phyloP scores from a whole-genome alignment of 192 early-diverging fungal genomes.

The Pilaira anomala region DNA sequence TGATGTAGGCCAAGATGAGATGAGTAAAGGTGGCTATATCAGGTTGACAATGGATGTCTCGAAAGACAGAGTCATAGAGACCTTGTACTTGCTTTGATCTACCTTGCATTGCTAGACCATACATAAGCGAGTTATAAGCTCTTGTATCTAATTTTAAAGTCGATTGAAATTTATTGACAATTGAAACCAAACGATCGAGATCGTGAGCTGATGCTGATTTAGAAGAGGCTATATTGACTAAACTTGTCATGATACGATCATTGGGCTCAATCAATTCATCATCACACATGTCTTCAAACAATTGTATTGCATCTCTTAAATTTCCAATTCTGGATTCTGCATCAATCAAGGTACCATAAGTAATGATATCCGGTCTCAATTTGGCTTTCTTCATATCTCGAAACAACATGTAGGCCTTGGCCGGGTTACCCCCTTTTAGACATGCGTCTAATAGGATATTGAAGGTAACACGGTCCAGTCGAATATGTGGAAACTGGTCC shows the following conservation, averaged over 20 bases:
- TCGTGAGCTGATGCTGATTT: slow-evolving; percentile 1
- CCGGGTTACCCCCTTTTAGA: slow-evolving; percentile 4
- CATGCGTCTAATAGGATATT: slow-evolving; percentile 29
- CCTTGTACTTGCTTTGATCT: slow-evolving; percentile 24
- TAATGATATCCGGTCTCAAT: slow-evolving; percentile 25
- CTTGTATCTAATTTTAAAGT: slow-evolving; percentile 6
- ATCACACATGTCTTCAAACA: slow-evolving; percentile 25
- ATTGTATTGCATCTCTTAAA: slow-evolving; percentile 14
- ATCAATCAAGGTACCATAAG: slow-evolving; percentile 36
- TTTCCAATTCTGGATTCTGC: slow-evolving; percentile 21
- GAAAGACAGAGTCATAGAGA: slow-evolving; percentile 31
- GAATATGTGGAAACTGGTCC: slow-evolving; percentile 14
- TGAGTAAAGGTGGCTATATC: slow-evolving; percentile 30
- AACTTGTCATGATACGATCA: slow-evolving; percentile 21
- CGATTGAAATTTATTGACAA: background rate
- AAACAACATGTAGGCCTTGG: slow-evolving; percentile 29
- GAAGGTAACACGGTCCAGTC: slow-evolving; percentile 26
- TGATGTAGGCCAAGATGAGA: slow-evolving; percentile 33
- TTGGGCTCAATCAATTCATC: slow-evolving; percentile 15
- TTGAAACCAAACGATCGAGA: background rate
- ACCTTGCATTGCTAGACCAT: slow-evolving; percentile 20
- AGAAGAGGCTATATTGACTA: slow-evolving; percentile 20
- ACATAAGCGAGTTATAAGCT: slow-evolving; percentile 30
- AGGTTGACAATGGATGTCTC: background rate
- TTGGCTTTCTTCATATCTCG: slow-evolving; percentile 21